Percentiles rank a stretch among this genome's conserved stretches.
These are phyloP conservation scores for Xylaria sp. DNA, from an alignment of 495 filamentous ascomycete species.

Conservation along the genomic window DNA sequence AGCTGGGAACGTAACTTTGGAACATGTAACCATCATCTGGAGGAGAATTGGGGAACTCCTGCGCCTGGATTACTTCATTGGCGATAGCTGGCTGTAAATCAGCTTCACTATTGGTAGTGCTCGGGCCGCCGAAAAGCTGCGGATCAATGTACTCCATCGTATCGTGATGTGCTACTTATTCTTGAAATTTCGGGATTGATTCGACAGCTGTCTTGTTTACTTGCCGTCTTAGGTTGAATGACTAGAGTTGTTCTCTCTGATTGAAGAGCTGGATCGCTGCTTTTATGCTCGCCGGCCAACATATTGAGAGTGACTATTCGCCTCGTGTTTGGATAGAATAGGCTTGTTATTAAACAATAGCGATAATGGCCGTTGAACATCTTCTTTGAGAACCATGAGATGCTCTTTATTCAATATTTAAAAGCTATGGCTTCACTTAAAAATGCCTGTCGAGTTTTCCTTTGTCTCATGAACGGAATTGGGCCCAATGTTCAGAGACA, in stretches of 20 bases:
- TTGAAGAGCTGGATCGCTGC: neutral
- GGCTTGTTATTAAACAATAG: neutral
- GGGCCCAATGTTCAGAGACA: slow-evolving; percentile 57
- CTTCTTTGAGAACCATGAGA: neutral
- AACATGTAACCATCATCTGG: neutral
- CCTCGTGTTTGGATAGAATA: neutral
- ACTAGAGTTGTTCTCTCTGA: neutral
- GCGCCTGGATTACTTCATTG: neutral
- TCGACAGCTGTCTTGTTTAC: neutral
- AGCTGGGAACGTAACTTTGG: neutral
- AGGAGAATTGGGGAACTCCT: neutral
- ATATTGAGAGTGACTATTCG: neutral
- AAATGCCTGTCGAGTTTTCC: neutral
- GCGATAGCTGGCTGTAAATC: neutral
- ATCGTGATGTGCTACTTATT: neutral
- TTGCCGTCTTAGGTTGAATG: neutral
- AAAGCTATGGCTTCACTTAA: neutral
- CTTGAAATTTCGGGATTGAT: neutral
- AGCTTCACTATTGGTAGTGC: neutral
- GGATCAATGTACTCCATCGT: slow-evolving; percentile 12
- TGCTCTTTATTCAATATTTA: neutral
- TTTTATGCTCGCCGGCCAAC: neutral
- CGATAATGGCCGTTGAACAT: neutral
- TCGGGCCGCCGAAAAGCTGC: neutral
- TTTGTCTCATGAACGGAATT: slow-evolving; percentile 13